Evolutionary conservation across 2,329 filamentous ascomycete genomes (phyloP), one percentile per base, ranked within the genome.

Genomic region (Keithomyces neogunnii): DNA sequence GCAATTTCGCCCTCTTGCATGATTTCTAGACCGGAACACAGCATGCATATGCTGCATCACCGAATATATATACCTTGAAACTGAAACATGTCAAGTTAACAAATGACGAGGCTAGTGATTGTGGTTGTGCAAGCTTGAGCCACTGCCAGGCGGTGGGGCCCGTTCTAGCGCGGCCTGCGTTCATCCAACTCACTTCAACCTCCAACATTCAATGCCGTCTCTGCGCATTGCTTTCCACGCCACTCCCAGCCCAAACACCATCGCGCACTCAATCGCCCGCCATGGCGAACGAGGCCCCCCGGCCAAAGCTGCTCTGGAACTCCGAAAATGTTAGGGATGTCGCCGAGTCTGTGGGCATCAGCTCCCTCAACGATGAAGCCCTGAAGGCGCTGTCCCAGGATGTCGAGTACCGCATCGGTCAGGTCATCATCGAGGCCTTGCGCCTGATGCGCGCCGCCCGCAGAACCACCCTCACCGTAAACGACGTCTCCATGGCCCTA

Each of bases 401-500:
- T 65, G 89, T 96, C 57, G 93, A 99, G 71, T 99, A 93, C 66
- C 88, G 93, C 54, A 81, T 99, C 59, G 87, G 89, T 45, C 91
- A 96, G 70, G 89, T 97, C 56, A 83, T 99, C 56, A 86, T 95
- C 61, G 92, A 97, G 71, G 88, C 91, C 3, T 77, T 97, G 61
- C 95, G 95, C 65, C 93, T 95, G 68, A 99, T 99, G 93, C 89
- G 90, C 61, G 88, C 92, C 62, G 83, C 85, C 28, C 88, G 88
- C 67, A 84, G 93, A 56, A 96, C 90, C 1, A 85, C 88, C 1
- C 75, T 99, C 58, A 90, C 85, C 26, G 95, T 93, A 47, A 87
- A 92, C 63, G 93, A 99, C 69, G 82, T 96, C 51, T 85, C 89
- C 45, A 85, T 92, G 58, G 93, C 93, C 3, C 74, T 99, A 57